Base-by-base conservation (phyloP, 345 rosid species). In the Trapa incisa region DNA sequence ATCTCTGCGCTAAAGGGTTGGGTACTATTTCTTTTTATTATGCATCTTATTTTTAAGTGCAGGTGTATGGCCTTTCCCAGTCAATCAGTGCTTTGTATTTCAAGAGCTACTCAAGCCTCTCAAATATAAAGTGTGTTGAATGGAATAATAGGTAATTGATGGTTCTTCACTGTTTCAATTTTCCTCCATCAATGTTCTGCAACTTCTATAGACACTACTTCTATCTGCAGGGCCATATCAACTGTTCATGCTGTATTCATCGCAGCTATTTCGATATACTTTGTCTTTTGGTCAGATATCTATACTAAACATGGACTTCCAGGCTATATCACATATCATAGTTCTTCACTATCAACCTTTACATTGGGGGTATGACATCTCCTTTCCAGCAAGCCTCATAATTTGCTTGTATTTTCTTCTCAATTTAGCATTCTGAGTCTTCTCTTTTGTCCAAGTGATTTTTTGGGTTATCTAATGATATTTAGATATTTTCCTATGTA, bases 1-100 rank as follows among this genome's bases (percentile, higher is more conserved):
- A 37, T 16, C 38, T n/a, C 22, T 16, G 38, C 11, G 9, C 29
- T 17, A 5, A 29, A 37, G 32, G 1, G 37, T 39, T n/a, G 42
- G 36, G 29, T 65, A 66, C 0, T 53, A 29, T 39, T 48, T 13
- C 42, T 45, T 45, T 70, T 41, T 32, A 38, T 35, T 15, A 33
- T 47, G 47, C 35, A 10, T 50, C 43, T 35, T 69, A 2, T 65
- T 54, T 45, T 61, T 41, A 56, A 72, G 66, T 47, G 72, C 80
- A 87, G 92, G 82, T 81, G 54, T 85, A 87, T 77, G 87, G 85
- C 74, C 77, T 87, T 54, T 60, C 89, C 16, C 81, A 83, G 57
- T 71, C 81, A 54, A 58, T 81, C 48, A 80, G 89, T 72, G 68
- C 74, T 35, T 37, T 80, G 80, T 80, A 87, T 75, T 81, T 85